Percentiles rank a stretch among this genome's conserved stretches.
Conservation (phyloP, 2,329 filamentous ascomycete genomes). For the Fonsecaea erecta region DNA sequence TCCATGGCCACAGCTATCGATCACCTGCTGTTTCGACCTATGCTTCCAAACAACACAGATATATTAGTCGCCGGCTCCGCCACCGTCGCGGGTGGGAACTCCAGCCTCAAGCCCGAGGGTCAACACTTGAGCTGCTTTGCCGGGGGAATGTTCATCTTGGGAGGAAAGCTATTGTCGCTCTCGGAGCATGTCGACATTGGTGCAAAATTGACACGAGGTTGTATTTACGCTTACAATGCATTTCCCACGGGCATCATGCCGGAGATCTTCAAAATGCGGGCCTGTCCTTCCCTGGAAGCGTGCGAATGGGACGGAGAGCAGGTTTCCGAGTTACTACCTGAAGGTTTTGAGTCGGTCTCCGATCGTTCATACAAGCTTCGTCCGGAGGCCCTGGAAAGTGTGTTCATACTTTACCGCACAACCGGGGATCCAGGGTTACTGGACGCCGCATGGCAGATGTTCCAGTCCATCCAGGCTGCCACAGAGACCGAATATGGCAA, state of each 20-base stretch:
- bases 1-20: conserved; percentile 49
- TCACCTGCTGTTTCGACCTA: conserved; percentile 56
- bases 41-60: conserved; percentile 52
- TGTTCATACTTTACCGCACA: conserved; percentile 90
- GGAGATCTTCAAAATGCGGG: conserved; percentile 51
- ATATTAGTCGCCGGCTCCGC: conserved; percentile 54
- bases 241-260: conserved; percentile 61
- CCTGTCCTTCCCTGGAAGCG: conserved; percentile 46
- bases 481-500: conserved; percentile 71
- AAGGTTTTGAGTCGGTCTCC: conserved; percentile 28
- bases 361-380: conserved; percentile 48
- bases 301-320: conserved; percentile 47
- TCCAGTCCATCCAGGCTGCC: conserved; percentile 68
- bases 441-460: conserved; percentile 88
- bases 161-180: conserved; percentile 57
- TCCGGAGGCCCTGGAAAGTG: conserved; percentile 83
- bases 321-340: conserved; percentile 27
- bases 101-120: conserved; percentile 47
- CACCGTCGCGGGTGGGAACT: conserved; percentile 39
- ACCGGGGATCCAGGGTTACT: conserved; percentile 76
- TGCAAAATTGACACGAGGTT: conserved; percentile 58
- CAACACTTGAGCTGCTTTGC: conserved; percentile 61
- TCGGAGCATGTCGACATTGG: conserved; percentile 56
- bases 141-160: conserved; percentile 61
- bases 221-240: conserved; percentile 59